Evolutionary conservation across 1,139 yeast species (phyloP), one percentile per base, ranked within the genome.

Genomic region (Geotrichum europaeum): DNA sequence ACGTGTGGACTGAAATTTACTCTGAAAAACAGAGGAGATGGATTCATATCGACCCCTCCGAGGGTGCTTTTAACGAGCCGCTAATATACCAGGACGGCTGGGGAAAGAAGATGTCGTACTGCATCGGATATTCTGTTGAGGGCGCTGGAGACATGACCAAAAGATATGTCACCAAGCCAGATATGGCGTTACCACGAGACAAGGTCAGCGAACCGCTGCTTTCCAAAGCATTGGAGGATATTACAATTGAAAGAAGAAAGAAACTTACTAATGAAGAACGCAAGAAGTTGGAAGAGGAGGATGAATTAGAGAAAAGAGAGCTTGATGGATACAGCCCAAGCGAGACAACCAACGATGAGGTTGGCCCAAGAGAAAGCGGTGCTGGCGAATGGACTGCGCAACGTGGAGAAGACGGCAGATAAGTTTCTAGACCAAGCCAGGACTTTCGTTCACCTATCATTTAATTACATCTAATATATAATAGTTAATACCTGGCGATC

Each of bases 51-150:
- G 99, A 92, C 68, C 84, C 92, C 4, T 92, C 98, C 71, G 99
- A 92, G 68, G 87, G 84, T 51, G 85, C 90, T 0, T 89, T 79
- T 73, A 96, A 92, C 71, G 84, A 89, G 65, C 97, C 98, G 0
- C 72, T 77, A 47, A 75, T 91, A 34, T 92, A 92, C 69, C 82
- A 86, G 56, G 79, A 81, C 50, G 96, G 96, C 54, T 92, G 98
- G 98, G 96, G 95, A 50, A 92, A 92, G 75, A 82, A 82, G 64
- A 92, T 92, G 98, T 87, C 96, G 59, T 89, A 88, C 74, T 88
- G 85, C 2, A 75, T 92, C 61, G 97, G 89, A 0, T 79, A 87
- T 62, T 81, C 84, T 52, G 78, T 77, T 51, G 78, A 78, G 51
- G 90, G 89, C 49, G 78, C 85, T 3, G 71, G 77, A 5, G 97